phyloP scores from a whole-genome alignment of 2,329 filamentous ascomycete genomes.

The Venturia carpophila region DNA sequence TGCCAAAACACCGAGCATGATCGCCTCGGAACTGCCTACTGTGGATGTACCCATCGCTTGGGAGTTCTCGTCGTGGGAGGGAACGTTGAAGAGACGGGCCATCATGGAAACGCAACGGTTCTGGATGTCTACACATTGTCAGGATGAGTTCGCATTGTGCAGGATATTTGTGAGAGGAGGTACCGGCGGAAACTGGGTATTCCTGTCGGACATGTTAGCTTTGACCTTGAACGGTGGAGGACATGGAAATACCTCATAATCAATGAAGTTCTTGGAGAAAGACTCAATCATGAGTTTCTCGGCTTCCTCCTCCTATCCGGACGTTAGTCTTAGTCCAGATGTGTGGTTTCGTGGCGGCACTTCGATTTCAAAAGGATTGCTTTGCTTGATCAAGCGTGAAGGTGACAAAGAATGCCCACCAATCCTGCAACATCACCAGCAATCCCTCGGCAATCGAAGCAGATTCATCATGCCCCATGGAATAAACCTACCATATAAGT shows the following conservation, averaged over 20 bases:
- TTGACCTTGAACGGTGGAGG: constrained; percentile 4
- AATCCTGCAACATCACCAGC: too few species aligned
- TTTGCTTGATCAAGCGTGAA: too few species aligned
- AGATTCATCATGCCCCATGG: too few species aligned
- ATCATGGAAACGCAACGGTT: constrained; percentile 75
- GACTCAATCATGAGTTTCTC: constrained; percentile 92
- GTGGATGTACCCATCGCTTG: constrained; percentile 79
- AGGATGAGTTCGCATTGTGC: not conserved
- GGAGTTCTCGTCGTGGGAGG: constrained; percentile 45
- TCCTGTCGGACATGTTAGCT: constrained; percentile 35
- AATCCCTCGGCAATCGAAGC: too few species aligned
- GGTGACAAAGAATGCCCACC: too few species aligned
- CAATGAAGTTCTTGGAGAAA: constrained; percentile 83
- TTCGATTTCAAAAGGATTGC: not conserved
- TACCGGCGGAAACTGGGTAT: constrained; percentile 39
- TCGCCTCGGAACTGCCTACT: constrained; percentile 82
- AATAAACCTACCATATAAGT: constrained; percentile 56
- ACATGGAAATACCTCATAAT: constrained; percentile 20
- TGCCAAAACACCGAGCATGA: constrained; percentile 73
- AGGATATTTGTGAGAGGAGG: not conserved
- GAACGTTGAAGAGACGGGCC: constrained; percentile 71
- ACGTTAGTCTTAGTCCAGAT: constrained; percentile 14
- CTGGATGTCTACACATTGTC: constrained; percentile 45
- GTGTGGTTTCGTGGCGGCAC: constrained; percentile 48
- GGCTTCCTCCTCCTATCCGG: constrained; percentile 68